These are phyloP conservation scores for Amylostereum chailletii DNA, from an alignment of 1,284 basidiomycete genomes.

Conservation along the genomic window DNA sequence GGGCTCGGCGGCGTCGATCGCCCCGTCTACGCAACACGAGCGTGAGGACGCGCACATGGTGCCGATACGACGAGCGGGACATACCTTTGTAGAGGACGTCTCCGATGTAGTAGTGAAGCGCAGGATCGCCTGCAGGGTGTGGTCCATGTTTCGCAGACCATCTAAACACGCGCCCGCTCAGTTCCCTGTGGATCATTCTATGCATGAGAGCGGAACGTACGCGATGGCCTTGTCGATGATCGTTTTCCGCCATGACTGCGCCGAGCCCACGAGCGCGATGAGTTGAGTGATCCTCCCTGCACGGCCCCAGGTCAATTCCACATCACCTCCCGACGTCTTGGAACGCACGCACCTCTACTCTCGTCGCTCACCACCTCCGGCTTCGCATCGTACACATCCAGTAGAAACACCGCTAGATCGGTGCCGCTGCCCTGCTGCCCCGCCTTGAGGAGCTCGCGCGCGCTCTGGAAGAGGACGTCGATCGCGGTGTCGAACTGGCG, in stretches of 20 bases:
- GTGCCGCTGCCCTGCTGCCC: conserved; percentile 84
- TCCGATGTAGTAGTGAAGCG: conserved; percentile 81
- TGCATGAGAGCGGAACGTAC: conserved; percentile 34
- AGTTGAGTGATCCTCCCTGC: conserved; percentile 74
- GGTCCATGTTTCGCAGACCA: conserved; percentile 75
- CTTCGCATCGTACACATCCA: conserved; percentile 75
- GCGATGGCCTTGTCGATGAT: conserved; percentile 70
- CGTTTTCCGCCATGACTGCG: conserved; percentile 76
- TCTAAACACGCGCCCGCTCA: conserved; percentile 27
- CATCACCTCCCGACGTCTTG: neutral
- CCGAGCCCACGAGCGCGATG: conserved; percentile 66
- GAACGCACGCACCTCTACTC: conserved; percentile 54
- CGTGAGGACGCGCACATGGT: neutral
- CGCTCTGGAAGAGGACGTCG: conserved; percentile 82
- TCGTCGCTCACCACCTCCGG: conserved; percentile 62
- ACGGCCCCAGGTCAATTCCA: conserved; percentile 3
- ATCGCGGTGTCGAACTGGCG: conserved; percentile 75
- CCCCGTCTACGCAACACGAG: conserved; percentile 46
- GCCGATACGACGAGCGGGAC: conserved; percentile 11
- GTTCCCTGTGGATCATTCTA: neutral
- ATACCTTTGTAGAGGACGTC: conserved; percentile 82
- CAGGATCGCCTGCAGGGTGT: conserved; percentile 80
- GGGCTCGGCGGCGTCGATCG: conserved; percentile 65
- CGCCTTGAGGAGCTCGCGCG: conserved; percentile 76
- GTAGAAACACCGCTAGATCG: conserved; percentile 70